Evolutionary conservation across 768 basidiomycete genomes (phyloP).

Genomic region (Dictyophora rubrovolvata): DNA sequence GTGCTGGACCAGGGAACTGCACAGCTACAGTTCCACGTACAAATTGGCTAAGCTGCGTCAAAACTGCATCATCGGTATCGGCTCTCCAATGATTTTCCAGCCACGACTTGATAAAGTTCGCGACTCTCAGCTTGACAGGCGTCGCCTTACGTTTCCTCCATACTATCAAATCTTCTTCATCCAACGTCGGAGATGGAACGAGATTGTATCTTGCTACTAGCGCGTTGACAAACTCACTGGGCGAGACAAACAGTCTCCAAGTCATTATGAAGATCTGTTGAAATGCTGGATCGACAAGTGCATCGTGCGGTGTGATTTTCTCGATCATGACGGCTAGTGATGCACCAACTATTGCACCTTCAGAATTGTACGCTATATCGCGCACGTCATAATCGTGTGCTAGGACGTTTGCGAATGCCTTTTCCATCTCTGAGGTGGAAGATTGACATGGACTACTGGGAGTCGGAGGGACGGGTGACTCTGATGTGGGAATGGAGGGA

Average conservation of each 20-base stretch:
- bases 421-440: conserved; percentile 15
- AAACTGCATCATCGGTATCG: conserved; percentile 57
- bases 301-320: conserved; percentile 94
- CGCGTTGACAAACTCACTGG: conserved; percentile 62
- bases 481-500: conserved; percentile 36
- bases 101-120: conserved; percentile 92
- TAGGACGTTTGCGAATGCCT: conserved; percentile 43
- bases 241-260: conserved; percentile 83
- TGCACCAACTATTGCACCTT: conserved; percentile 85
- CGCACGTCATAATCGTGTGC: conserved; percentile 73
- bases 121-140: conserved; percentile 83
- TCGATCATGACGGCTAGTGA: conserved; percentile 86
- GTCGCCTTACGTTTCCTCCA: conserved; percentile 87
- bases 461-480: conserved; percentile 15
- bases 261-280: conserved; percentile 89
- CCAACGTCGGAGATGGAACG: conserved; percentile 46
- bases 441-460: neutral
- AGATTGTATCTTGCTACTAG: conserved; percentile 80
- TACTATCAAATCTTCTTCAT: conserved; percentile 48
- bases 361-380: conserved; percentile 84
- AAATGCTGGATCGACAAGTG: conserved; percentile 79
- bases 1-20: conserved; percentile 59
- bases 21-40: conserved; percentile 48
- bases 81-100: conserved; percentile 83
- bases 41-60: conserved; percentile 49